Conservation (phyloP, 2,329 filamentous ascomycete genomes). For the Pestalotiopsis sp. region DNA sequence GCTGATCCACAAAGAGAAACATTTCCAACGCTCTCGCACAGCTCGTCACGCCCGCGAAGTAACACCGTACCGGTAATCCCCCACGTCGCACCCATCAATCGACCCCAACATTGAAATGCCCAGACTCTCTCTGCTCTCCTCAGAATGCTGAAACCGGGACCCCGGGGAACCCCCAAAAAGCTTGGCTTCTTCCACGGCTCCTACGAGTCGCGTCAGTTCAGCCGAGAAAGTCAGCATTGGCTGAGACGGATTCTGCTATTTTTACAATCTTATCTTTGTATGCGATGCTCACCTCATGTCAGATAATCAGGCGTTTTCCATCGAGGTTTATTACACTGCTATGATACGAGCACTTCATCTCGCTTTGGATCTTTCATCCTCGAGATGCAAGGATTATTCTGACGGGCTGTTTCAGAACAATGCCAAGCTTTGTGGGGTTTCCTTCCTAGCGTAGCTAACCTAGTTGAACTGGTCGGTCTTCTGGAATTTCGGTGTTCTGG, state of each 20-base stretch:
- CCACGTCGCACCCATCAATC: background rate
- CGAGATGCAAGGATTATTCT: background rate
- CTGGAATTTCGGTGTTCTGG: background rate
- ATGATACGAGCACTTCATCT: background rate
- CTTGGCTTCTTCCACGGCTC: background rate
- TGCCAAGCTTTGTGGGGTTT: conserved; percentile 9
- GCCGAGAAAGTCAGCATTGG: background rate
- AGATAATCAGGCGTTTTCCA: background rate
- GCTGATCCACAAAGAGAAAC: no score
- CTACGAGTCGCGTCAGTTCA: background rate
- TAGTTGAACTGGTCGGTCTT: background rate
- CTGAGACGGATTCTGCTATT: background rate
- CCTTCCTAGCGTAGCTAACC: background rate
- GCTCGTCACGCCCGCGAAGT: no score
- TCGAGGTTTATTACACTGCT: background rate
- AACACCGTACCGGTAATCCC: background rate
- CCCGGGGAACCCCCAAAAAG: conserved; percentile 1
- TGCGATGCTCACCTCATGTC: background rate
- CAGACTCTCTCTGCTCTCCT: background rate
- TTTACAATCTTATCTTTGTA: background rate
- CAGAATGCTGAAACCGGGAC: background rate
- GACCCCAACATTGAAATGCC: background rate
- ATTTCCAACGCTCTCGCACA: no score
- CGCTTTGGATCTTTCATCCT: background rate
- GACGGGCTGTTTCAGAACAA: conserved; percentile 1